phyloP scores from a whole-genome alignment of 1,284 basidiomycete species.

The Bjerkandera adusta region DNA sequence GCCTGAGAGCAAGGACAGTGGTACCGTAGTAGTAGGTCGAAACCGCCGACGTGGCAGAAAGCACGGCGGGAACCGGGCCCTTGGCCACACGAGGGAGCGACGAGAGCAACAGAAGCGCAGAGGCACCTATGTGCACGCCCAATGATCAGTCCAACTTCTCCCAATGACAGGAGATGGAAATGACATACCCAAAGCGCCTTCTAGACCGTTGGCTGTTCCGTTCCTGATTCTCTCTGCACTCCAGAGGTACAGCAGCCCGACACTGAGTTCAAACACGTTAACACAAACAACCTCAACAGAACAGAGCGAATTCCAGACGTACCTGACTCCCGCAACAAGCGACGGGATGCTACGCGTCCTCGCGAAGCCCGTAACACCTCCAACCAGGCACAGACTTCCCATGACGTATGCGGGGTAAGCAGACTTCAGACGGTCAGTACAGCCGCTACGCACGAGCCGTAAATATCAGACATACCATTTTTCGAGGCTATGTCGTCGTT shows the following conservation, averaged over 20 bases:
- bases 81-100: conserved; percentile 74
- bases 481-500: conserved; percentile 1
- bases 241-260: conserved; percentile 76
- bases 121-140: conserved; percentile 75
- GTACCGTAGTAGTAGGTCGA: conserved; percentile 74
- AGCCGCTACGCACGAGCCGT: too few species aligned
- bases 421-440: conserved; percentile 47
- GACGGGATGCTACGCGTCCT: conserved; percentile 76
- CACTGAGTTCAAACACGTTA: conserved; percentile 41
- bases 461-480: neutral
- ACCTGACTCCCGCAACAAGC: conserved; percentile 78
- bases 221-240: conserved; percentile 73
- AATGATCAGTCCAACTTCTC: too few species aligned
- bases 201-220: conserved; percentile 69
- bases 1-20: conserved; percentile 41
- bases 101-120: conserved; percentile 74
- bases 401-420: conserved; percentile 80
- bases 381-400: conserved; percentile 75
- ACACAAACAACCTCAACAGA: neutral
- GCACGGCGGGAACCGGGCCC: conserved; percentile 72
- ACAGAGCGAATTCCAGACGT: conserved; percentile 19
- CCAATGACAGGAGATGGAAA: neutral
- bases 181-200: conserved; percentile 69
- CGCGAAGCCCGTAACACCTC: conserved; percentile 71
- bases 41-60: conserved; percentile 61